phyloP scores from a whole-genome alignment of 2,329 filamentous ascomycete species.

The Onygena corvina region DNA sequence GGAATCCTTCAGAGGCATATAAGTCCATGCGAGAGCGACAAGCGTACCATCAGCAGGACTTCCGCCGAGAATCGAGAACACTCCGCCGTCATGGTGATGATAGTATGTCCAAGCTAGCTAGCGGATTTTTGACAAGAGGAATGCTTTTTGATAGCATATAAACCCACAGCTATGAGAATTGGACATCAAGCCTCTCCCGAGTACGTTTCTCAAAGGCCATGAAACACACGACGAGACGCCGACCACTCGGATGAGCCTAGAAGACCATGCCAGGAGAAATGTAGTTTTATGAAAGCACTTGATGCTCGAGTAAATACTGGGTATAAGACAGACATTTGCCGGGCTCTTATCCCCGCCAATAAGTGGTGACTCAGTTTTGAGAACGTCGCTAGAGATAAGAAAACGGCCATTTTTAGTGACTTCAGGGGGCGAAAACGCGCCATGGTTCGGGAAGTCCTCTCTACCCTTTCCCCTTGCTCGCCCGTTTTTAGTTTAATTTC shows the following conservation, averaged over 20 bases:
- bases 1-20: neutral
- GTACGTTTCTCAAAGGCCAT: neutral
- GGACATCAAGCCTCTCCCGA: neutral
- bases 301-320: too few species aligned
- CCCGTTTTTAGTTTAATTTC: neutral
- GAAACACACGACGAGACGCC: neutral
- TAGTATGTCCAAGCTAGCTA: too few species aligned
- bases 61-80: slow-evolving; percentile 12
- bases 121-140: too few species aligned
- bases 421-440: slow-evolving; percentile 5
- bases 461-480: too few species aligned
- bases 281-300: too few species aligned
- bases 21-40: neutral
- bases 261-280: too few species aligned
- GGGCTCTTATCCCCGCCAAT: too few species aligned
- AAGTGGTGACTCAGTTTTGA: slow-evolving; percentile 6
- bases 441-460: neutral
- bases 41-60: slow-evolving; percentile 15
- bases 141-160: neutral
- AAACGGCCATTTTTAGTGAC: neutral
- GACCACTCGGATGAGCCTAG: neutral
- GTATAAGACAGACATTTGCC: too few species aligned
- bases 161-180: neutral
- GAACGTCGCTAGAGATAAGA: slow-evolving; percentile 2
- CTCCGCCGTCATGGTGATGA: neutral